phyloP scores from a whole-genome alignment of 106 monocot genomes.

The Allium cepa region DNA sequence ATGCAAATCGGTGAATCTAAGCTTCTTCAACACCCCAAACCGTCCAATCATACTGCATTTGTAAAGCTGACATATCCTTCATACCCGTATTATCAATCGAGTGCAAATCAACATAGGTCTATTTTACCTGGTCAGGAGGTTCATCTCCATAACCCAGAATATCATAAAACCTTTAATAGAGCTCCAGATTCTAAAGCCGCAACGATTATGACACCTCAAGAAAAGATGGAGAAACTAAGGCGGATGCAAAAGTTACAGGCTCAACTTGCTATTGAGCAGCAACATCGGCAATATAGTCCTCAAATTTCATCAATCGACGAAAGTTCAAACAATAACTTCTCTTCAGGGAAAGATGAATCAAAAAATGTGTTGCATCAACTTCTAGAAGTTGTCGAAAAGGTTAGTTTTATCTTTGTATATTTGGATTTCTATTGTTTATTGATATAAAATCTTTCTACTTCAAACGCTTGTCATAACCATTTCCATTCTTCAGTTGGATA shows the following conservation, averaged over 20 bases:
- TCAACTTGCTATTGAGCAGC: constrained; percentile 89
- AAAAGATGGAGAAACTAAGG: constrained; percentile 89
- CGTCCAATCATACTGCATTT: constrained; percentile 36
- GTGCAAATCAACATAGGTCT: constrained; percentile 16
- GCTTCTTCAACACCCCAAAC: constrained; percentile 13
- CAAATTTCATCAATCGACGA: constrained; percentile 34
- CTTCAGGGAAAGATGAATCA: constrained; percentile 28
- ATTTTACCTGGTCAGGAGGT: constrained; percentile 13
- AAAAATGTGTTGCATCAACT: constrained; percentile 52
- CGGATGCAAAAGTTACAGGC: constrained; percentile 85
- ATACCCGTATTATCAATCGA: constrained; percentile 22
- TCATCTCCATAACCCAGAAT: constrained; percentile 20
- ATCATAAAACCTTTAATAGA: constrained; percentile 15
- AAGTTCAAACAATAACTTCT: constrained; percentile 22
- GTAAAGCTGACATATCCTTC: constrained; percentile 44
- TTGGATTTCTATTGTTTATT: neutral
- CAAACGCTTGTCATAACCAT: neutral
- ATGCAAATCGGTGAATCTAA: constrained; percentile 15
- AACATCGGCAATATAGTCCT: constrained; percentile 62
- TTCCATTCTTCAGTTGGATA: constrained; percentile 50
- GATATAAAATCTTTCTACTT: neutral
- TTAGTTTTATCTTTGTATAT: constrained; percentile 1
- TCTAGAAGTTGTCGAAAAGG: constrained; percentile 75
- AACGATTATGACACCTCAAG: constrained; percentile 79
- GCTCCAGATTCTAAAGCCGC: constrained; percentile 14